Base-by-base conservation (phyloP, 495 filamentous ascomycete genomes). In the Penicillium coffeae region DNA sequence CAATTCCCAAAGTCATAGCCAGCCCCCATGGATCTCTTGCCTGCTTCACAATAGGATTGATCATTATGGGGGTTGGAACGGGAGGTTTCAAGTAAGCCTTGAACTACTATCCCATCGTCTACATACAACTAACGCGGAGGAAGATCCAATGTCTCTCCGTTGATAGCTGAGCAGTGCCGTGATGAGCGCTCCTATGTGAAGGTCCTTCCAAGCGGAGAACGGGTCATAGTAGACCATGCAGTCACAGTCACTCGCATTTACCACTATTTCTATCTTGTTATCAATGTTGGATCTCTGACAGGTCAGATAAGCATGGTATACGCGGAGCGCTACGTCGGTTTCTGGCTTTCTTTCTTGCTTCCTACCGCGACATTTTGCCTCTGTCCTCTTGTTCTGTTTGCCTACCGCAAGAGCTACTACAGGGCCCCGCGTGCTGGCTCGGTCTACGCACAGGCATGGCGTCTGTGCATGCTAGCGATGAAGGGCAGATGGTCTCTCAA, bases 311-410 rank as follows among this genome's bases (percentile, higher is more conserved):
- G 47, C 63, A 66, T 60, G 51, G 76, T 50, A 55, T 75, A 64
- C 41, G 44, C 66, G 12, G 46, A 68, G 42, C 78, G 84, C 48
- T 87, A 87, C 45, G 82, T 89, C 46, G 87, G 87, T 16, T 90
- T 88, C 70, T 90, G 80, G 74, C 73, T 89, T 45, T 85, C 84
- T 12, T 90, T 84, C 66, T 85, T 79, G 64, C 75, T 87, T 7
- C 83, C 84, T 6, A 86, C 83, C 1, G 52, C 72, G 78, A 15
- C 88, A 66, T 65, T 70, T 60, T 70, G 74, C 45, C 44, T 81
- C 48, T 84, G 80, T 50, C 84, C 84, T 0, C n/a, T 73, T 0
- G 78, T 89, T n/a, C 66, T 90, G 50, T 75, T 72, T 47, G 59
- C 73, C 48, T 84, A 82, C 62, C 77, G 75, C 40, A 78, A 79